A percentile compares a stretch with the other conserved stretches of the same genome.
These are phyloP conservation scores for Cenococcum geophilum DNA, from an alignment of 495 filamentous ascomycete genomes.

Conservation along the genomic window DNA sequence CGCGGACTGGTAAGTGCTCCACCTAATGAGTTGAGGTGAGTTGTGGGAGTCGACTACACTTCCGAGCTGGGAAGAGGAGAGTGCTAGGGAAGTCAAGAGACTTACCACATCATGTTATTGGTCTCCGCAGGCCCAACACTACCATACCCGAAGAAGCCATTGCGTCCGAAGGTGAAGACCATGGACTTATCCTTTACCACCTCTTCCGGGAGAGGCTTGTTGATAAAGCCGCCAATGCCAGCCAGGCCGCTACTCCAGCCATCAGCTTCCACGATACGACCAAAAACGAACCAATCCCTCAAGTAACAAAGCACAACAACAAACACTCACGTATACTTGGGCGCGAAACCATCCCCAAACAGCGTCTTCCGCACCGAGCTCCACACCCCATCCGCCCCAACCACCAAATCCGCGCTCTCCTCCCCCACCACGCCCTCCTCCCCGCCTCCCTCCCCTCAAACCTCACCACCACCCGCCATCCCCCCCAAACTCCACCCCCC, in stretches of 20 bases:
- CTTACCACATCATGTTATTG: conserved; percentile 23
- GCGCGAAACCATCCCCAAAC: conserved; percentile 40
- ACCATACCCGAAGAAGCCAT: conserved; percentile 55
- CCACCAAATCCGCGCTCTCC: conserved; percentile 48
- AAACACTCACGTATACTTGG: conserved; percentile 42
- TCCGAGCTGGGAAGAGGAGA: conserved; percentile 1
- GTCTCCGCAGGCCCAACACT: neutral
- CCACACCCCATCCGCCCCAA: conserved; percentile 58
- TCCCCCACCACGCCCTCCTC: conserved; percentile 13
- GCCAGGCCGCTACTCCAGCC: conserved; percentile 40
- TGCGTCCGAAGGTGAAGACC: conserved; percentile 48
- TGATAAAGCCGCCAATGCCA: conserved; percentile 52
- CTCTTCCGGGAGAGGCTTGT: conserved; percentile 30
- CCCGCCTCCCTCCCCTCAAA: conserved; percentile 33
- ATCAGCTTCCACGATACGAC: neutral
- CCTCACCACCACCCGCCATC: conserved; percentile 22
- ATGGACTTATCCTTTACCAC: conserved; percentile 41
- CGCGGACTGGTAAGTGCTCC: conserved; percentile 25
- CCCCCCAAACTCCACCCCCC: conserved; percentile 8
- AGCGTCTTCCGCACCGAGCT: conserved; percentile 45
- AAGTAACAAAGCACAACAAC: neutral
- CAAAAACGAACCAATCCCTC: neutral
- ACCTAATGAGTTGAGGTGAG: conserved; percentile 2
- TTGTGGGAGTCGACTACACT: neutral
- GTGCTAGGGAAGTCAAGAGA: neutral